Conservation (phyloP, 2,329 filamentous ascomycete genomes). For the Colletotrichum spinosum region DNA sequence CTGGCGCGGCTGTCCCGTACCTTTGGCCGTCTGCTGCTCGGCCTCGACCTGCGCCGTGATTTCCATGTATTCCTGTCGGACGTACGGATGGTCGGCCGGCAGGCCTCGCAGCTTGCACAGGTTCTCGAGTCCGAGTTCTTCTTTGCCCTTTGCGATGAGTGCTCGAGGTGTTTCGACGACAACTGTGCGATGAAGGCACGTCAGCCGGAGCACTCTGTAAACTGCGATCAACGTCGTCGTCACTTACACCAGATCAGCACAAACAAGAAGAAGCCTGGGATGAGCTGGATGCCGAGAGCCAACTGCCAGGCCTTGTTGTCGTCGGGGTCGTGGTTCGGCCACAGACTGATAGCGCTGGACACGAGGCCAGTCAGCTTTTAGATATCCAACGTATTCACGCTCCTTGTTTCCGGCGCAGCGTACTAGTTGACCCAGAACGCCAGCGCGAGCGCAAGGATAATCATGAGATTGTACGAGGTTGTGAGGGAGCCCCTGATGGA, state of each 20-base stretch:
- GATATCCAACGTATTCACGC: too few relatives aligned
- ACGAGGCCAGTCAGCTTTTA: too few relatives aligned
- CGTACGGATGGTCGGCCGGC: constrained; percentile 35
- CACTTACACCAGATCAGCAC: constrained; percentile 46
- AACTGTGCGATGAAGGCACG: constrained; percentile 8
- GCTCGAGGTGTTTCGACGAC: constrained; percentile 39
- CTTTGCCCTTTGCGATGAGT: constrained; percentile 50
- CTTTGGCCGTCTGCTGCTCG: constrained; percentile 26
- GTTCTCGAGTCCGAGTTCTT: constrained; percentile 49
- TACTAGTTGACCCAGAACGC: constrained; percentile 48
- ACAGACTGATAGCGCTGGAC: constrained; percentile 38
- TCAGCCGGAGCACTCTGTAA: too few relatives aligned
- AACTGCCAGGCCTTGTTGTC: constrained; percentile 49
- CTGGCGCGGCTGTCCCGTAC: background rate
- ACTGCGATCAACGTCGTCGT: fast-evolving
- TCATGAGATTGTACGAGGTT: constrained; percentile 54
- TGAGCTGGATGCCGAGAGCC: constrained; percentile 51
- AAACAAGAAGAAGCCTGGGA: constrained; percentile 51
- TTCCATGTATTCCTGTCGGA: constrained; percentile 37
- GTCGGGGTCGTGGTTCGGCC: constrained; percentile 44
- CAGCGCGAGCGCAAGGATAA: constrained; percentile 48
- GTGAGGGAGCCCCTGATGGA: constrained; percentile 53
- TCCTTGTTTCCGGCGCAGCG: too few relatives aligned
- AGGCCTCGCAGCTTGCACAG: constrained; percentile 51
- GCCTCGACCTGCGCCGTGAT: constrained; percentile 35